phyloP scores from a whole-genome alignment of 2,329 filamentous ascomycete genomes.

The Alternaria ventricosa region DNA sequence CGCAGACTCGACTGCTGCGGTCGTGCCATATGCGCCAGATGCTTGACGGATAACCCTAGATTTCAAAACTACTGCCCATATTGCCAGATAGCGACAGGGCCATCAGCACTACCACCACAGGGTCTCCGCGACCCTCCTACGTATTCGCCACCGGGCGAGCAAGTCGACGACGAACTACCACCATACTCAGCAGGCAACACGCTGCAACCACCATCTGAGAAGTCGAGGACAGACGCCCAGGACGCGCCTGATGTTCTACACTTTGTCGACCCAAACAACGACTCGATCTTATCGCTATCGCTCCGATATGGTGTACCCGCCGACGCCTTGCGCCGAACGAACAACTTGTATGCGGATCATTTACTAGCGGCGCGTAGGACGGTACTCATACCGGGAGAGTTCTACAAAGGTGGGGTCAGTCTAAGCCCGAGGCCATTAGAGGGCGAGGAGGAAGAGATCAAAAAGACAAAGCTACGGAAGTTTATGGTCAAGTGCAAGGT shows the following conservation, averaged over 20 bases:
- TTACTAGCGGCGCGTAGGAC: conserved; percentile 73
- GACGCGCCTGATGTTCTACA: conserved; percentile 72
- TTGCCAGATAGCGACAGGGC: conserved; percentile 72
- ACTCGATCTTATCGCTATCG: conserved; percentile 72
- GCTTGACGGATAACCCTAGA: conserved; percentile 71
- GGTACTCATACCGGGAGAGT: conserved; percentile 72
- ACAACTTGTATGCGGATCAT: conserved; percentile 75
- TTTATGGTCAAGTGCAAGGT: conserved; percentile 84
- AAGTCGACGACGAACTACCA: conserved; percentile 50
- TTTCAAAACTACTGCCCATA: conserved; percentile 74
- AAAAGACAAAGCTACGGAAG: conserved; percentile 72
- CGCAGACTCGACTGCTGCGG: conserved; percentile 72
- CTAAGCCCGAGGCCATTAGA: conserved; percentile 75
- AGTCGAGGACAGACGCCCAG: conserved; percentile 34
- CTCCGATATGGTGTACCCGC: conserved; percentile 74
- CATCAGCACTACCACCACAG: conserved; percentile 64
- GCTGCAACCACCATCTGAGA: conserved; percentile 37
- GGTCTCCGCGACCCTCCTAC: conserved; percentile 72
- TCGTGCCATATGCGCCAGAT: conserved; percentile 73
- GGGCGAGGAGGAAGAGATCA: conserved; percentile 74
- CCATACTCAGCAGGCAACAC: conserved; percentile 51
- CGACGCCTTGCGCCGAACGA: conserved; percentile 66
- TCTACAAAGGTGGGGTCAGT: conserved; percentile 70
- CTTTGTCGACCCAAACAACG: conserved; percentile 73
- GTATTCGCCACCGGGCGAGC: conserved; percentile 59